Base-by-base conservation (phyloP, 2,329 filamentous ascomycete species). In the Colletotrichum sp. region DNA sequence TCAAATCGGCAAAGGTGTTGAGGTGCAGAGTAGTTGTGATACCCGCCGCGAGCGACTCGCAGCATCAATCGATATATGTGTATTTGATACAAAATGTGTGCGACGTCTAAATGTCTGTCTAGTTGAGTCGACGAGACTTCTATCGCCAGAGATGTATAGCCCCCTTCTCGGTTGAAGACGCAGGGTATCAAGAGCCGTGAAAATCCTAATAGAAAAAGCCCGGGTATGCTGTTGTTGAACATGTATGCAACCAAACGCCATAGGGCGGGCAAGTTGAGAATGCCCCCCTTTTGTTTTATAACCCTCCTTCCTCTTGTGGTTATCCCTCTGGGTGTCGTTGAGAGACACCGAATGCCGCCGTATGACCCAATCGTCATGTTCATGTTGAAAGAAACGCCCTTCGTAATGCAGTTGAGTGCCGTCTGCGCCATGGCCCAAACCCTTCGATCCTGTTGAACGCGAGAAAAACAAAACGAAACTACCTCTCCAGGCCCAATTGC, bases 121-220 rank as follows among this genome's bases (percentile, higher is more conserved):
- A 80, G 81, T 84, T 83, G 79, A 80, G 64, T 79, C 76, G 81
- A 81, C 77, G 64, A 69, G 34, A 32, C 43, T 52, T 66, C 57
- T 61, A 61, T 48, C 48, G 26, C 26, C 32, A 52, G 60, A 75
- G 32, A 71, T 55, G 30, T 63, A 57, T 48, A 30, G 18, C 66
- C 77, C 78, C 43, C 80, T 80, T 74, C 80, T 60, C 75, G 79
- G 82, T 83, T 83, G 83, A 83, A 77, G 81, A 79, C 79, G 79
- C 79, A 74, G 81, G 82, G 84, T 83, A 86, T 85, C 78, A 66
- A 72, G 77, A 78, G 73, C 71, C 74, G 48, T 63, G 57, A 39
- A 52, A 61, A 74, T 64, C 76, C 67, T 75, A 36, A 61, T 59
- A 74, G 67, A 72, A 77, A 69, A 43, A 21, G 43, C 65, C 55